A percentile compares a stretch with the other conserved stretches of the same genome.
Evolutionary conservation across 2,329 filamentous ascomycete genomes (phyloP).

Genomic region (Fusarium mundagurra): DNA sequence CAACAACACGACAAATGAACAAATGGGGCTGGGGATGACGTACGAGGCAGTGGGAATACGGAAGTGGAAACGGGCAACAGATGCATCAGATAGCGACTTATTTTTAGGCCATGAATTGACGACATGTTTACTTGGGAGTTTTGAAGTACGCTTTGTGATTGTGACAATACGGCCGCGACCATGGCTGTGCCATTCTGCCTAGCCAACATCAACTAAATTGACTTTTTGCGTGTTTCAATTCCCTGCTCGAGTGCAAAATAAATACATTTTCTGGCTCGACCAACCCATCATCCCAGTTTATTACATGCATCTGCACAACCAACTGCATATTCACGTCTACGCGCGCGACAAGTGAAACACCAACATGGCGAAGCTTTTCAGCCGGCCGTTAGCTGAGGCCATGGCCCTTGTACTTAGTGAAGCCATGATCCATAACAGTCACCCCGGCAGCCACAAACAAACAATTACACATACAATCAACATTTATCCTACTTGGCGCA

Average conservation of each 20-base stretch:
- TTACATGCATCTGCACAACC: neutral
- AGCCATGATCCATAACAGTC: neutral
- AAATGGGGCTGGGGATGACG: neutral
- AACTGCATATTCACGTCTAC: neutral
- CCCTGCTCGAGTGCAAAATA: rapidly evolving
- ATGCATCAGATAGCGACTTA: neutral
- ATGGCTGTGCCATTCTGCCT: neutral
- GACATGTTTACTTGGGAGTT: neutral
- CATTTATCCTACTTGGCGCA: too few species aligned
- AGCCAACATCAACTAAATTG: neutral
- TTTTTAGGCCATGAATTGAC: neutral
- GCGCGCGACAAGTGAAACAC: neutral
- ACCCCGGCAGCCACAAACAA: too few species aligned
- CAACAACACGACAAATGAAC: neutral
- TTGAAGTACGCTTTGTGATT: neutral
- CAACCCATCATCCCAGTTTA: too few species aligned
- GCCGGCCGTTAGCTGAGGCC: neutral
- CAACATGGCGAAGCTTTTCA: neutral
- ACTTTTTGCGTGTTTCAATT: neutral
- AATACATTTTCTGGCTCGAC: neutral
- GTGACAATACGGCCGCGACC: neutral
- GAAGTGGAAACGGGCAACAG: neutral
- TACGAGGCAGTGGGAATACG: rapidly evolving
- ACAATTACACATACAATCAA: neutral
- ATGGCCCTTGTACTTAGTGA: neutral